Percentiles rank a stretch among this genome's conserved stretches.
Conservation (phyloP, 106 monocot genomes). For the Hemerocallis citrina region DNA sequence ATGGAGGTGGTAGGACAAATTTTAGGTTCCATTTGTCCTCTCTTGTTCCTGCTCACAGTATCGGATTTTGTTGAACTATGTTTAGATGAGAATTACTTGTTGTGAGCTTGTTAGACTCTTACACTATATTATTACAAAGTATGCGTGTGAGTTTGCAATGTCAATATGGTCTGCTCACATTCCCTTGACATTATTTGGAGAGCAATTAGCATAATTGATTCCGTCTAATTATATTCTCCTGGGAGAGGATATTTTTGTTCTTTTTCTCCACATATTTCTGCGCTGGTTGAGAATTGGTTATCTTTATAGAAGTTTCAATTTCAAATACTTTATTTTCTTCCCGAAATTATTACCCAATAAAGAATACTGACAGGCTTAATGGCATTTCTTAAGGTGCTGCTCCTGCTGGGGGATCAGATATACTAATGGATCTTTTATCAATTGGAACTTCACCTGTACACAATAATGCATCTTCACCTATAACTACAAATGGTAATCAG, state of each 20-base stretch:
- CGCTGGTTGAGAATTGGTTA: neutral
- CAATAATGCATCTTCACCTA: slow-evolving; percentile 26
- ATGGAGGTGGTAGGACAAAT: no score
- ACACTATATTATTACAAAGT: neutral
- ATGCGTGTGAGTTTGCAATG: neutral
- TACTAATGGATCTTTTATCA: slow-evolving; percentile 89
- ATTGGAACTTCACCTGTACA: slow-evolving; percentile 46
- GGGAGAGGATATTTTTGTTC: neutral
- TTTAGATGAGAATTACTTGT: no score
- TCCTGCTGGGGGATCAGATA: slow-evolving; percentile 40
- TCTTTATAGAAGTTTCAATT: neutral
- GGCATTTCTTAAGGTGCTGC: slow-evolving; percentile 26
- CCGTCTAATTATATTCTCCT: neutral
- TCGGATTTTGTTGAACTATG: no score
- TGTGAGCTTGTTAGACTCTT: neutral
- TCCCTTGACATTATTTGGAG: neutral
- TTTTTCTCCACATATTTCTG: neutral
- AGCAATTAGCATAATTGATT: neutral
- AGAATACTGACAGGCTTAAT: neutral
- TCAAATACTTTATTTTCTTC: neutral
- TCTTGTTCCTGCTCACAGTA: no score
- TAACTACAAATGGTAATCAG: slow-evolving; percentile 17
- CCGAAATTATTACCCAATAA: neutral
- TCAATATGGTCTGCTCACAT: no score
- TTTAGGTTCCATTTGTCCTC: no score